Evolutionary conservation across 1,284 basidiomycete species (phyloP).

Genomic region (Rhodotorula sp.): DNA sequence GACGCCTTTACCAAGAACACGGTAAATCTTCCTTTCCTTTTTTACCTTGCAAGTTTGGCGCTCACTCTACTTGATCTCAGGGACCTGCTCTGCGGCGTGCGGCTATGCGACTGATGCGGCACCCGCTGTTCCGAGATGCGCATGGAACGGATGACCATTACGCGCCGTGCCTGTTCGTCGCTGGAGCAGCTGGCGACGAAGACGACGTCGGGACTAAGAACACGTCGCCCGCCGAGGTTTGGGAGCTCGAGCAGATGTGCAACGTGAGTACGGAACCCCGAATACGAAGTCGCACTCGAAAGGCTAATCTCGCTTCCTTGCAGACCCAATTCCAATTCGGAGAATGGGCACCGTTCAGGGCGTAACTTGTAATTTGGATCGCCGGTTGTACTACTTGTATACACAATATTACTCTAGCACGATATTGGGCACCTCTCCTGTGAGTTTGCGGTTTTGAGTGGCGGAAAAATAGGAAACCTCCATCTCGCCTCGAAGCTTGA

Average conservation of each 20-base stretch:
- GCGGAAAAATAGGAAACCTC: no score
- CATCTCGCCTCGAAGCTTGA: no score
- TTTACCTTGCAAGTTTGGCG: no score
- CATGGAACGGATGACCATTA: slow-evolving; percentile 44
- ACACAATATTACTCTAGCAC: no score
- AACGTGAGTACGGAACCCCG: slow-evolving; percentile 15
- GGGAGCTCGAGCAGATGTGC: slow-evolving; percentile 44
- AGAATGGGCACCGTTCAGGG: slow-evolving; percentile 18
- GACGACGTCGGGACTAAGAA: slow-evolving; percentile 40
- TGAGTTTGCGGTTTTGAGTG: no score
- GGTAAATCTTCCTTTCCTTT: not conserved
- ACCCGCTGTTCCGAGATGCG: slow-evolving; percentile 42
- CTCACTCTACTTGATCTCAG: not conserved
- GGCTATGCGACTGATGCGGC: slow-evolving; percentile 41
- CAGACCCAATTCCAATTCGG: slow-evolving; percentile 34
- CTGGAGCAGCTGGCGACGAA: slow-evolving; percentile 40
- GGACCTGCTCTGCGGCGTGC: slow-evolving; percentile 40
- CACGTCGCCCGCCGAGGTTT: slow-evolving; percentile 38
- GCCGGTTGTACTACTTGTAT: no score
- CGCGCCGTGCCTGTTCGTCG: slow-evolving; percentile 41
- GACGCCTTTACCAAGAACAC: slow-evolving; percentile 41
- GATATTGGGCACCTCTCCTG: no score
- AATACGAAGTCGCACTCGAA: not conserved
- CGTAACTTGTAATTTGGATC: not conserved
- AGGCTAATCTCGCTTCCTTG: not conserved